A percentile compares a stretch with the other conserved stretches of the same genome.
These are phyloP conservation scores for Quercus bicolor DNA, from an alignment of 306 rosid genomes.

Conservation along the genomic window DNA sequence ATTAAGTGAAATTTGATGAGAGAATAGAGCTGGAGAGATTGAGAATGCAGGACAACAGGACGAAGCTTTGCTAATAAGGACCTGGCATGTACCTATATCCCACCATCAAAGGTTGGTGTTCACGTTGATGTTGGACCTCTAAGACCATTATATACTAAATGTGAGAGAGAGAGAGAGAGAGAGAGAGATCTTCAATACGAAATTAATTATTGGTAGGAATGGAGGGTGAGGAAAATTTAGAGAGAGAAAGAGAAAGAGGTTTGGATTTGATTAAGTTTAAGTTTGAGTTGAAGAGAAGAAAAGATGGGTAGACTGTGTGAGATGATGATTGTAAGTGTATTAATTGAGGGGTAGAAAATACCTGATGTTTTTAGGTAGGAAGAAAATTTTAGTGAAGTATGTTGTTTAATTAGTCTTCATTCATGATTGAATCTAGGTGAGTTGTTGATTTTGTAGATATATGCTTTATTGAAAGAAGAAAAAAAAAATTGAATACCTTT, in stretches of 20 bases:
- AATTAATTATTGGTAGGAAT: not conserved
- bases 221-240: not conserved
- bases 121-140: not conserved
- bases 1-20: not conserved
- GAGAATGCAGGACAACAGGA: not conserved
- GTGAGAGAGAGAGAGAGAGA: not conserved
- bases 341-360: not conserved
- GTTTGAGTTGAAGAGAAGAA: not conserved
- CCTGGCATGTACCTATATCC: not conserved
- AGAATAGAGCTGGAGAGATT: not conserved
- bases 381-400: not conserved
- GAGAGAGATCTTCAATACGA: too few species aligned
- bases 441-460: not conserved
- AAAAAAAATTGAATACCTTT: too few species aligned
- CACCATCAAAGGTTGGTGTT: not conserved
- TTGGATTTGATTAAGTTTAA: not conserved
- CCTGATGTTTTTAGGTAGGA: not conserved
- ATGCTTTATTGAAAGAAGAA: not conserved
- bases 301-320: not conserved
- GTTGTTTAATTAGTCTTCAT: too few species aligned
- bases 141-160: slow-evolving; percentile 5
- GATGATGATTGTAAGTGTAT: not conserved
- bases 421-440: not conserved
- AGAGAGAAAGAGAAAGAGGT: not conserved
- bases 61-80: not conserved